Percentiles rank a stretch among this genome's conserved stretches.
Conservation (phyloP, 805 yeast genomes). For the Komagataella ulmi region DNA sequence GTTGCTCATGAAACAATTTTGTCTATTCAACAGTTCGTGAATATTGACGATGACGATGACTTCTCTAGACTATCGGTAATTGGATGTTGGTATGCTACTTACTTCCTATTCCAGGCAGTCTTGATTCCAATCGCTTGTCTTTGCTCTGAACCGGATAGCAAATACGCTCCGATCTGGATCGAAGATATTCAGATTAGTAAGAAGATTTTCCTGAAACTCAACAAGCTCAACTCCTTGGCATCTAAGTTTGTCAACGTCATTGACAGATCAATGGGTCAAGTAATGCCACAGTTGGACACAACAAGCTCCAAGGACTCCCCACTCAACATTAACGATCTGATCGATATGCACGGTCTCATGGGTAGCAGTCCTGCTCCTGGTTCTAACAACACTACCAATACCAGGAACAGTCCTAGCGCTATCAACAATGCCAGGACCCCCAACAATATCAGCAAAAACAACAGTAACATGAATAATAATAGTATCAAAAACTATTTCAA, state of each 20-base stretch:
- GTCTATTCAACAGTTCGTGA: conserved; percentile 28
- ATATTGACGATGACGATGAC: background rate
- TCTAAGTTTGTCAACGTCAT: conserved; percentile 29
- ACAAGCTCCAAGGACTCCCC: background rate
- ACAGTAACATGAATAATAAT: background rate
- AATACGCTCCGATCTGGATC: conserved; percentile 29
- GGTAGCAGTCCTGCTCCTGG: conserved; percentile 3
- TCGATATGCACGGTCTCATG: conserved; percentile 8
- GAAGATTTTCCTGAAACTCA: conserved; percentile 20
- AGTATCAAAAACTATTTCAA: background rate
- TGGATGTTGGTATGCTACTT: conserved; percentile 51
- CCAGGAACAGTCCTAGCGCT: background rate
- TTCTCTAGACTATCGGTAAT: conserved; percentile 25
- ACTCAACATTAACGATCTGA: conserved; percentile 4
- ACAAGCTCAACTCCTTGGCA: conserved; percentile 31
- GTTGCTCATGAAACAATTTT: conserved; percentile 39
- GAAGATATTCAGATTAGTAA: conserved; percentile 28
- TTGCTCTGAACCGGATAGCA: conserved; percentile 34
- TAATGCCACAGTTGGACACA: background rate
- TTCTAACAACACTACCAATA: conserved; percentile 1
- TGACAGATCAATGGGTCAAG: conserved; percentile 12
- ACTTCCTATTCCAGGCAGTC: conserved; percentile 50
- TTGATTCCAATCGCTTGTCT: conserved; percentile 42
- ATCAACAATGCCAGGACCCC: conserved; percentile 1
- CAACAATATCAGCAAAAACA: conserved; percentile 1